Evolutionary conservation across 2,329 filamentous ascomycete genomes (phyloP).

Genomic region (Hymenoscyphus fraxineus): DNA sequence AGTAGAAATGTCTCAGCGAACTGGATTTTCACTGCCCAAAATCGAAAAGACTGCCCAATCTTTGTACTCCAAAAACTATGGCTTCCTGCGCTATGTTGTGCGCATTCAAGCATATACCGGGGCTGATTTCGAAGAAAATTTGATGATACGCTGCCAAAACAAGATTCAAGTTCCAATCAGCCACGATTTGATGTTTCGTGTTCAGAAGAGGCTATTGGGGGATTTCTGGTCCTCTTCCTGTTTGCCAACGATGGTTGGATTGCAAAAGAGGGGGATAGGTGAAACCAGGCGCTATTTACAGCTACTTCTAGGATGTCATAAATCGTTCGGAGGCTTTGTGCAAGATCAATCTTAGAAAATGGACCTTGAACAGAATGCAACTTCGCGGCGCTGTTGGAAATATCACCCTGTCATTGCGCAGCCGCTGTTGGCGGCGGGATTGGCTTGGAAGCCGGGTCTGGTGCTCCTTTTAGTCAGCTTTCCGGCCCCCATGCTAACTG

Average conservation of each 20-base stretch:
- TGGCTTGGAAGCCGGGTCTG: not conserved
- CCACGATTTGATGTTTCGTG: slow-evolving; percentile 1
- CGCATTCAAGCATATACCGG: not conserved
- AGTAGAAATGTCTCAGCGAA: not conserved
- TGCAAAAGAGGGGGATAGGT: not conserved
- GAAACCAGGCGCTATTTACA: not conserved
- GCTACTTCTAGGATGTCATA: not conserved
- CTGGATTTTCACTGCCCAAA: not conserved
- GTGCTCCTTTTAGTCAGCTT: slow-evolving; percentile 1
- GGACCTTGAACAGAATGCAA: not conserved
- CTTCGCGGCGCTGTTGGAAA: not conserved
- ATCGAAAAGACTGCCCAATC: not conserved
- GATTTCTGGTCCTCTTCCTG: not conserved
- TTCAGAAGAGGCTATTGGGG: not conserved
- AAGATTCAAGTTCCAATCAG: not conserved
- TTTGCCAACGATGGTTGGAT: not conserved
- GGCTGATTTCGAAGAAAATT: not conserved
- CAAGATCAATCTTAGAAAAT: not conserved
- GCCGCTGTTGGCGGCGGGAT: not conserved
- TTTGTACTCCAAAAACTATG: not conserved
- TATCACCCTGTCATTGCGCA: not conserved
- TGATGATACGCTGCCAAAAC: not conserved
- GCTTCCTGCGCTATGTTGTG: not conserved
- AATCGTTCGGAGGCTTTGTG: not conserved
- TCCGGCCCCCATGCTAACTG: not conserved